Evolutionary conservation across 768 basidiomycete species (phyloP), one percentile per base, ranked within the genome.

Genomic region (Leccinum arenicola): DNA sequence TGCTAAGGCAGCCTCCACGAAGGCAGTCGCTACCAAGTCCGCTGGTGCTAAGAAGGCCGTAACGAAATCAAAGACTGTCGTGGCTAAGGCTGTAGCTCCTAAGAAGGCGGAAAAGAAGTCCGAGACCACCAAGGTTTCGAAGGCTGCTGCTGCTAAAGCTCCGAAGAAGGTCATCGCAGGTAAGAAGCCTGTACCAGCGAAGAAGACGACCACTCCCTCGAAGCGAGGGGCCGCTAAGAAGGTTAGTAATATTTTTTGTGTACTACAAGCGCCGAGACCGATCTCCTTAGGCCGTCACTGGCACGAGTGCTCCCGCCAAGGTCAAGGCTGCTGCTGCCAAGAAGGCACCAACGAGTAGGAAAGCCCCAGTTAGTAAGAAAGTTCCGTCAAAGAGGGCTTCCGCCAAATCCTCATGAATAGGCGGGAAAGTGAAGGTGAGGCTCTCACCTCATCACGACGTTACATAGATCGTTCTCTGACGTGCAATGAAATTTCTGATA

Each of bases 161-260:
- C 63, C 74, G 10, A 71, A 68, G 74, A 75, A 75, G 54, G 57
- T 66, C n/a, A 59, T 74, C 23, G 71, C 73, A 10, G 66, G 71
- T 36, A 74, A 65, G 66, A 73, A 60, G 73, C 65, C 51, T 47
- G 68, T 70, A 10, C 57, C 76, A 9, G 52, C 63, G 29, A 82
- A 81, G 75, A 81, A 81, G 71, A 70, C 67, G 0, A 65, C 71
- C 6, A 54, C 74, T 5, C 61, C 77, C 35, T 73, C 81, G 50
- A 84, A 81, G 69, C 77, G 83, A 35, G 83, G 79, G 33, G 50
- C 78, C 1, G 84, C 81, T 9, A 90, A 89, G 80, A 90, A 88
- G 83, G 85, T 85, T 48, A 38, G 64, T 61, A 1, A 17, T 38
- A 33, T 53, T 47, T 15, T 5, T 45, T 52, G 7, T 40, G 15